Conservation (phyloP, 352 stramenopile species). For the Globisporangium rhizosaccharum region DNA sequence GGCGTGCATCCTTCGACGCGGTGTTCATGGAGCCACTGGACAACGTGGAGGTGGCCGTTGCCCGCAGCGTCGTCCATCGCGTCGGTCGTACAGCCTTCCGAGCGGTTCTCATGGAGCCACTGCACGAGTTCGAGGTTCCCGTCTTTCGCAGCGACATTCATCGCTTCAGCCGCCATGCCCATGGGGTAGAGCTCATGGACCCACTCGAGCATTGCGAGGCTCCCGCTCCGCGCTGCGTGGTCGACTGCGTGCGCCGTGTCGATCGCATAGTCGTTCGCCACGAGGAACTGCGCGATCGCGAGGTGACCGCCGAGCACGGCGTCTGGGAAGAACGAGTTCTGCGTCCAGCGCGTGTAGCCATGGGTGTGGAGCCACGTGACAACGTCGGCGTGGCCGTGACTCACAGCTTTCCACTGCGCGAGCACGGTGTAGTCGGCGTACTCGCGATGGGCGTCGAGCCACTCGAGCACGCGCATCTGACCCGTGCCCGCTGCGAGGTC, state of each 20-base stretch:
- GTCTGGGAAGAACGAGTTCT: conserved; percentile 6
- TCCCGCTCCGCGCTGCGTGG: conserved; percentile 9
- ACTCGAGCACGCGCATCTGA: conserved; percentile 12
- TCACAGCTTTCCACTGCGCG: conserved; percentile 12
- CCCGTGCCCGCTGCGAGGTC: conserved; percentile 8
- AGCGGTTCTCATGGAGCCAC: conserved; percentile 17
- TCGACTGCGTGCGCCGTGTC: conserved; percentile 10
- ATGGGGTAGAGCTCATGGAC: conserved; percentile 11
- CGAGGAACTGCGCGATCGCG: conserved; percentile 13
- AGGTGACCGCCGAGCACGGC: conserved; percentile 10
- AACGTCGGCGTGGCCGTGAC: conserved; percentile 6
- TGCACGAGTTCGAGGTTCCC: conserved; percentile 13
- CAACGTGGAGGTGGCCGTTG: conserved; percentile 18
- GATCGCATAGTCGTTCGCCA: conserved; percentile 9
- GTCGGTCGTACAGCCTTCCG: conserved; percentile 18
- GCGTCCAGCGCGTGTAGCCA: conserved; percentile 7
- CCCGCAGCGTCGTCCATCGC: conserved; percentile 22
- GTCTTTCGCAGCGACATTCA: conserved; percentile 13
- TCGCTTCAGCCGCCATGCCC: conserved; percentile 11
- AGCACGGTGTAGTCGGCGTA: conserved; percentile 5
- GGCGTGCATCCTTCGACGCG: conserved; percentile 17
- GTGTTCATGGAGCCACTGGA: conserved; percentile 22
- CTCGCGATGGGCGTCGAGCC: conserved; percentile 12
- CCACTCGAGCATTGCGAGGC: conserved; percentile 15
- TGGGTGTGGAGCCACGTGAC: conserved; percentile 11